Evolutionary conservation across 768 basidiomycete species (phyloP).

Genomic region (Pleurotus djamor): DNA sequence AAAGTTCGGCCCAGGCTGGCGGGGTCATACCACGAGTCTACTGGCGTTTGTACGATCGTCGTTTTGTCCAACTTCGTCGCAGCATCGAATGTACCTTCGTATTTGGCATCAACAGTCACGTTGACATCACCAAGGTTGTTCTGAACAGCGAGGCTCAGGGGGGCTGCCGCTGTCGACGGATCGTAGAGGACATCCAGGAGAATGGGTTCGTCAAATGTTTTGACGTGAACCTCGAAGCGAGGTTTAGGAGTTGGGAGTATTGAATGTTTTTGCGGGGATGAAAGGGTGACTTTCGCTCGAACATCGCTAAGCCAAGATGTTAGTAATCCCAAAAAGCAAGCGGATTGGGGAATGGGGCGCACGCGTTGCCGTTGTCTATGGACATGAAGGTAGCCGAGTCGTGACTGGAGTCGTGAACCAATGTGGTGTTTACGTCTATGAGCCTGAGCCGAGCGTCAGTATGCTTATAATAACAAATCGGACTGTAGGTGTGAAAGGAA

Average conservation of each 20-base stretch:
- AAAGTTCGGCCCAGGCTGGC: constrained; percentile 22
- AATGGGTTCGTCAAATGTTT: constrained; percentile 57
- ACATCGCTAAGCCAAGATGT: constrained; percentile 27
- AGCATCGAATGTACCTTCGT: constrained; percentile 49
- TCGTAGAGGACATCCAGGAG: constrained; percentile 39
- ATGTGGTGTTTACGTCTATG: constrained; percentile 46
- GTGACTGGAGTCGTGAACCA: constrained; percentile 34
- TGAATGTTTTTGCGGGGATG: constrained; percentile 17
- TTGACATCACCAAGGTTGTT: constrained; percentile 53
- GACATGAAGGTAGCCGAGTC: constrained; percentile 32
- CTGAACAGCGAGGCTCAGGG: constrained; percentile 40
- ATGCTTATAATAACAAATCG: constrained; percentile 1
- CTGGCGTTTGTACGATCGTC: constrained; percentile 24
- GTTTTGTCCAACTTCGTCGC: constrained; percentile 52
- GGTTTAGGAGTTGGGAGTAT: constrained; percentile 21
- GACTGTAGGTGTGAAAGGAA: not conserved
- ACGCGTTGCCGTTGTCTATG: constrained; percentile 33
- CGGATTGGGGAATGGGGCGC: not conserved
- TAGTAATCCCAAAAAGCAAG: constrained; percentile 8
- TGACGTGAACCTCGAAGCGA: constrained; percentile 47
- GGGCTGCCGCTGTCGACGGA: constrained; percentile 30
- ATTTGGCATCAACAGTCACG: constrained; percentile 51
- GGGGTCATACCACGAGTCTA: constrained; percentile 24
- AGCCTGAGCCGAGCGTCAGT: constrained; percentile 30
- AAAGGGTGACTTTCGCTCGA: constrained; percentile 34